Percentiles rank a stretch among this genome's conserved stretches.
Conservation (phyloP, 2,329 filamentous ascomycete genomes). For the Curvularia eragrostidis region DNA sequence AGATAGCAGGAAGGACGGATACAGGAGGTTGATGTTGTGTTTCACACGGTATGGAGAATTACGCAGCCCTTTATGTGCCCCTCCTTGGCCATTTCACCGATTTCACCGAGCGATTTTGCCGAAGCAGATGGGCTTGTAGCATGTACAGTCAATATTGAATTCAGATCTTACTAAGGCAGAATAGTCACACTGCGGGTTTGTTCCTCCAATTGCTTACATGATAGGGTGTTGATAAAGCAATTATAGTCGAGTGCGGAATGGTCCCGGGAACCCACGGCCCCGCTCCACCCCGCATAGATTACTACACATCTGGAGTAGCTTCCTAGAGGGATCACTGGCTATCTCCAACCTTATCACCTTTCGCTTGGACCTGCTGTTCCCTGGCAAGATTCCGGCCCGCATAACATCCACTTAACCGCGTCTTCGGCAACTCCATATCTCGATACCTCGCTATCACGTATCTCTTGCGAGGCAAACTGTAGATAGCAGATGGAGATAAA, state of each 20-base stretch:
- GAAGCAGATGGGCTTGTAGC: background rate
- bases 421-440: background rate
- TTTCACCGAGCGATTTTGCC: too few relatives aligned
- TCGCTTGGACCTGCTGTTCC: conserved; percentile 9
- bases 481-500: background rate
- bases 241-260: conserved; percentile 14
- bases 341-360: background rate
- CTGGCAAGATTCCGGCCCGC: background rate
- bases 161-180: too few relatives aligned
- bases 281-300: conserved; percentile 1
- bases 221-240: conserved; percentile 10
- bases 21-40: background rate
- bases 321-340: background rate
- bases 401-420: background rate
- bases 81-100: background rate
- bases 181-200: background rate
- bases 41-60: background rate
- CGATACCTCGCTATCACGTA: background rate
- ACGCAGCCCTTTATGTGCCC: background rate
- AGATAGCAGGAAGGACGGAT: background rate
- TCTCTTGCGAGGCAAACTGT: background rate
- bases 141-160: too few relatives aligned
- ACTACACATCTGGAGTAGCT: background rate
- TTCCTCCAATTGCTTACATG: background rate
- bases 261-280: conserved; percentile 4